Evolutionary conservation across 2,329 filamentous ascomycete species (phyloP).

Genomic region (Davidsoniella neocaledoniae): DNA sequence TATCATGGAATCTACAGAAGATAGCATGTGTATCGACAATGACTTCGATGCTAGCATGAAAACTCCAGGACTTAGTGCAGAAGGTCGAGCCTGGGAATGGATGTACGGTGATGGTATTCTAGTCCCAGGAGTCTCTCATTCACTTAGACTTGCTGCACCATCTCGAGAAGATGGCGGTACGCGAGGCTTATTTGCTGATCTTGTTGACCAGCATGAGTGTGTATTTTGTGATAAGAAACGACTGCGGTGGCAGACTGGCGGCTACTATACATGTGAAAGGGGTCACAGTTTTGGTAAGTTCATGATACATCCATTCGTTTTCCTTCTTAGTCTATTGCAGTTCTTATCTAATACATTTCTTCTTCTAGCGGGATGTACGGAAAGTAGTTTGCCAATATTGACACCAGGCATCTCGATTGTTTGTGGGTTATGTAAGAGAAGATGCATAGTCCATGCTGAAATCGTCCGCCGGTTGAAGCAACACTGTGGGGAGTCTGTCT

Average conservation of each 20-base stretch:
- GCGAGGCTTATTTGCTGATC: not conserved
- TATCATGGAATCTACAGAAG: not conserved
- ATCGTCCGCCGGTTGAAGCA: conserved; percentile 1
- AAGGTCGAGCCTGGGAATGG: conserved; percentile 39
- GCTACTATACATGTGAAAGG: conserved; percentile 23
- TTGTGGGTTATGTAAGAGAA: conserved; percentile 34
- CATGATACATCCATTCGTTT: not conserved
- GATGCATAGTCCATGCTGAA: conserved; percentile 4
- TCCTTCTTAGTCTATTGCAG: not conserved
- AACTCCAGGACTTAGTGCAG: conserved; percentile 18
- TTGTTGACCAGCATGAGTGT: conserved; percentile 24
- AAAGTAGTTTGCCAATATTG: conserved; percentile 36
- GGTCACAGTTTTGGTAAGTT: conserved; percentile 26
- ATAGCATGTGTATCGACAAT: not conserved
- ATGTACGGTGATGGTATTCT: conserved; percentile 37
- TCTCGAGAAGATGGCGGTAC: conserved; percentile 2
- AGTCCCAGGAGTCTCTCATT: conserved; percentile 25
- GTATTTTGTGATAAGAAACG: conserved; percentile 26
- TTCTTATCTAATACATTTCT: not conserved
- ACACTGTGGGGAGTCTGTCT: not conserved
- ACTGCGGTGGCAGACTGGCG: conserved; percentile 19
- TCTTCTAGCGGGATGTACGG: conserved; percentile 31
- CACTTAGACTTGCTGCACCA: conserved; percentile 13
- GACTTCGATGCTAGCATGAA: not conserved
- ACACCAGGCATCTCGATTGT: conserved; percentile 35